Evolutionary conservation across 805 yeast genomes (phyloP).

Genomic region (Candida fluviatilis): DNA sequence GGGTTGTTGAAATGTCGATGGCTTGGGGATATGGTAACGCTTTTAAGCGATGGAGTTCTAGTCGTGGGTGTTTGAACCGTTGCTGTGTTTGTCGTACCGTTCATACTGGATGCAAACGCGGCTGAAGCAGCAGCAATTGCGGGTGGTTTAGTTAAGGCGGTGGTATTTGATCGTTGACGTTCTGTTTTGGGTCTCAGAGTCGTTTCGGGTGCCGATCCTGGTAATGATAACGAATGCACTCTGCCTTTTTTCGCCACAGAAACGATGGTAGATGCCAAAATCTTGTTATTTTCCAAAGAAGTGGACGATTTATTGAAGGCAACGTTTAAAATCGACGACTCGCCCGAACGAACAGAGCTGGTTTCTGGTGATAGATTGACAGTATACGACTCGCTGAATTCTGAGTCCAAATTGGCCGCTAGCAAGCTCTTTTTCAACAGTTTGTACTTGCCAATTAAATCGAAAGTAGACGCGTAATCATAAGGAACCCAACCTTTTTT

Average conservation of each 20-base stretch:
- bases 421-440: conserved; percentile 18
- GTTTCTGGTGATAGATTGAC: conserved; percentile 7
- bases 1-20: conserved; percentile 9
- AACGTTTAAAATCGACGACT: conserved; percentile 3
- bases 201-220: conserved; percentile 11
- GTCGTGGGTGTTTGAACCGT: conserved; percentile 10
- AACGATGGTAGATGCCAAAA: conserved; percentile 28
- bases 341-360: conserved; percentile 3
- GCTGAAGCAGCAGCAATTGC: conserved; percentile 8
- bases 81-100: background rate
- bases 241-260: conserved; percentile 22
- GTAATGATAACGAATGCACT: conserved; percentile 32
- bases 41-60: conserved; percentile 34
- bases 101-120: conserved; percentile 1
- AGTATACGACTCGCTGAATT: conserved; percentile 7
- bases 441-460: conserved; percentile 22
- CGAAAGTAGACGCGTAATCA: conserved; percentile 29
- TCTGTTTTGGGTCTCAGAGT: conserved; percentile 5
- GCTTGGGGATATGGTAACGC: conserved; percentile 34
- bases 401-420: conserved; percentile 8
- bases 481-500: conserved; percentile 28
- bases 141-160: conserved; percentile 16
- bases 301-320: conserved; percentile 8
- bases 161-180: conserved; percentile 21
- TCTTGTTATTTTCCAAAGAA: conserved; percentile 18